Evolutionary conservation across 1,284 basidiomycete species (phyloP), one percentile per base, ranked within the genome.

Genomic region (Ustilago loliicola): DNA sequence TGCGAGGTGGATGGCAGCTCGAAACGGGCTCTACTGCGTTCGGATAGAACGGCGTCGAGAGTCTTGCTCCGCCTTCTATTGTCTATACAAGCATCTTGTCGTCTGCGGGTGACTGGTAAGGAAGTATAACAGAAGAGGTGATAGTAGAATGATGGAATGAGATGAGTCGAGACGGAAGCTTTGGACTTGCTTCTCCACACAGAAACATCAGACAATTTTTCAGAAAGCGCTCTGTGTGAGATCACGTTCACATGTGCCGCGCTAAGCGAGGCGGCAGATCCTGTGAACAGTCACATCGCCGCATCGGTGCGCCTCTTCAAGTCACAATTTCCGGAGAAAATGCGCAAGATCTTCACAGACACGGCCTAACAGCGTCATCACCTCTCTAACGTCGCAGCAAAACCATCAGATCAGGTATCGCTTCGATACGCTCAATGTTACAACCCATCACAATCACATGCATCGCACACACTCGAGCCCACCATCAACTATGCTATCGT

Each of bases 181-280:
- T 17, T 40, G 32, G 9, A 15, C 13, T 38, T 8, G 3, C 7
- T 21, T 50, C 25, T 29, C 23, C 25, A 50, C 27, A 50, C 48
- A 50, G 29, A 15, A 27, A 27, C 48, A 19, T 45, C 17, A 25
- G 8, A 48, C 48, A 25, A 50, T 27, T 50, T 50, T 50, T 25
- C 25, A 29, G 25, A 23, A 9, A 25, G 21, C 45, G n/a, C 45
- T 48, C 45, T 48, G 45, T 23, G 45, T 25, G 38, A 17, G 25
- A 29, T 50, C 48, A 50, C 48, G 48, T 50, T 50, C 48, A 15
- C 48, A 50, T 17, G n/a, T 45, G 48, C 48, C 48, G 48, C 17
- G 3, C 25, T 50, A 50, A 50, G 25, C 48, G 48, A 50, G 48
- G n/a, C 48, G 48, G 48, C 48, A 45, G 21, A 45, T 21, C 21